phyloP scores from a whole-genome alignment of 2,329 filamentous ascomycete genomes.

The Helminthosporium solani region DNA sequence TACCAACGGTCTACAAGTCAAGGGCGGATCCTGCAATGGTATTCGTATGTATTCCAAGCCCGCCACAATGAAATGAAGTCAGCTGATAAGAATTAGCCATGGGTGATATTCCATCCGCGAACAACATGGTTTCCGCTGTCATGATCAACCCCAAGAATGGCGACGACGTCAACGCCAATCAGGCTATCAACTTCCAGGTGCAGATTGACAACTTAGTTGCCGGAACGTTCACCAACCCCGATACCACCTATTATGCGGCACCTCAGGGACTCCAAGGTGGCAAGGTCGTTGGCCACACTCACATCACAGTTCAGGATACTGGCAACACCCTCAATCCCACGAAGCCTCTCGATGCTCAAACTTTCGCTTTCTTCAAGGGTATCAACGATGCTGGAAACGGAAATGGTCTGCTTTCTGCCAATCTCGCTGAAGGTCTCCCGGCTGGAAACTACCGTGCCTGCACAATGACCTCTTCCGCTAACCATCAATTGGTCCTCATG shows the following conservation, averaged over 20 bases:
- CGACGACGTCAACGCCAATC: conserved; percentile 43
- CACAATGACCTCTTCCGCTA: conserved; percentile 53
- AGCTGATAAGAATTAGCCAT: conserved; percentile 45
- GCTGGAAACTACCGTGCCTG: conserved; percentile 54
- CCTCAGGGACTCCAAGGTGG: conserved; percentile 53
- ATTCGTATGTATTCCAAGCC: conserved; percentile 44
- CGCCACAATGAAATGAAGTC: neutral
- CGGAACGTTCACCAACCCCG: conserved; percentile 57
- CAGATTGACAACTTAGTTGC: conserved; percentile 53
- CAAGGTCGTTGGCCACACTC: conserved; percentile 50
- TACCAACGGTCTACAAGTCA: conserved; percentile 57
- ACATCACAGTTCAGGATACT: conserved; percentile 56
- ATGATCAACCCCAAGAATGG: conserved; percentile 51
- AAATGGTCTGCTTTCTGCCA: conserved; percentile 48
- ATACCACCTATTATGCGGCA: conserved; percentile 56
- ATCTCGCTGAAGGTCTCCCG: conserved; percentile 50
- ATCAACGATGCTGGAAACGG: conserved; percentile 55
- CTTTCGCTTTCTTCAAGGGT: conserved; percentile 61
- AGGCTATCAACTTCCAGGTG: conserved; percentile 51
- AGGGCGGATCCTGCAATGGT: conserved; percentile 57
- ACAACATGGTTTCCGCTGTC: conserved; percentile 58
- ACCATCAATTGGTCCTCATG: conserved; percentile 61
- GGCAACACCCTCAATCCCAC: conserved; percentile 38
- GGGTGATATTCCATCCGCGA: conserved; percentile 55
- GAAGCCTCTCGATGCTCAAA: conserved; percentile 42